Evolutionary conservation across 2,329 filamentous ascomycete genomes (phyloP), one percentile per base, ranked within the genome.

Genomic region (Emericellopsis atlantica): DNA sequence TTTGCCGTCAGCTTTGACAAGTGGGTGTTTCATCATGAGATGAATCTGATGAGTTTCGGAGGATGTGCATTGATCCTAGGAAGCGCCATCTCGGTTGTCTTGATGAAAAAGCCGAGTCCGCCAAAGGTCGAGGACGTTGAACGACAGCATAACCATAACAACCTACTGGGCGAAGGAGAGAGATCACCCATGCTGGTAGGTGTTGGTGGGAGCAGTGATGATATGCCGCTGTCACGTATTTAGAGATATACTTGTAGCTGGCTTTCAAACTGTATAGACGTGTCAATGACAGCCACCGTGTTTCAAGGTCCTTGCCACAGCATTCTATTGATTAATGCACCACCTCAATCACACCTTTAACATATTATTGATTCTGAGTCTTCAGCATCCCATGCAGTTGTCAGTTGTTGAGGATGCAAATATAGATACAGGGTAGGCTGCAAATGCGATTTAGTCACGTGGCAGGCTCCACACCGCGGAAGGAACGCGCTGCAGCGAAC

Each of bases 21-120:
- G 32, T 70, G 64, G 53, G 56, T 76, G 3, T 75, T 75, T 51
- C 69, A 67, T 2, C 63, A 71, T 38, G 53, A 52, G 16, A 74
- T 75, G 69, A 61, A 64, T 12, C 50, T 65, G 43, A 54, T 64
- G 49, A 76, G 70, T 43, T 54, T 72, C 6, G 53, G 61, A 3
- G 72, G 72, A 4, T 73, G 70, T 41, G 65, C 61, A 5, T 51
- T 76, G 34, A 73, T 76, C 34, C 54, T 76, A 7, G 69, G 70
- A 2, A 70, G 70, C 40, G 72, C 72, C 3, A 51, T 76, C 8
- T 70, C 67, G 49, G 69, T 68, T 1, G 62, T 69, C 4, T 47
- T 74, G 31, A 54, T 62, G 41, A 72, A 67, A 51, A 61, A 60
- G 44, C 45, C 54, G 23, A 4, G 39, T 4, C 39, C 34, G 21